phyloP scores from a whole-genome alignment of 305 asterid species.

The Plantago rigida region DNA sequence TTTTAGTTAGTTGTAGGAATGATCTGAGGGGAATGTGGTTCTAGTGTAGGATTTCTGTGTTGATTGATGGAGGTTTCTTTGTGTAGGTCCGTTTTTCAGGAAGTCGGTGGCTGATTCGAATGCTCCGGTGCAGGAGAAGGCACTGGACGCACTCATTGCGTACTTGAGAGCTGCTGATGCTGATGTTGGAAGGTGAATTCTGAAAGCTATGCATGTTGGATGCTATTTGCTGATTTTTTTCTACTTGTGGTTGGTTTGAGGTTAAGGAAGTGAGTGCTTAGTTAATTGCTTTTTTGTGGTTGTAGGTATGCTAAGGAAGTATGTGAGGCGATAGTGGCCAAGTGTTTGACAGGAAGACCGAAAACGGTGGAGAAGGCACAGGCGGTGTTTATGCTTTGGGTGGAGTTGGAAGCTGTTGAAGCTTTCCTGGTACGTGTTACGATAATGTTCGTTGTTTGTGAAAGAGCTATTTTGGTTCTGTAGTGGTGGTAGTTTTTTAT shows the following conservation, averaged over 20 bases:
- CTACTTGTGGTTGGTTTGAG: background rate
- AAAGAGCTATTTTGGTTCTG: background rate
- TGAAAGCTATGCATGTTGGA: slow-evolving; percentile 6
- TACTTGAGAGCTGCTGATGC: slow-evolving; percentile 89
- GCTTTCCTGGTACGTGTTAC: slow-evolving; percentile 69
- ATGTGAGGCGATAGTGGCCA: slow-evolving; percentile 85
- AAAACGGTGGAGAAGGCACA: slow-evolving; percentile 98
- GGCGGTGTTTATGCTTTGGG: slow-evolving; percentile 74
- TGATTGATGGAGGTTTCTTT: slow-evolving; percentile 19
- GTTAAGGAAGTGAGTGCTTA: slow-evolving; percentile 5
- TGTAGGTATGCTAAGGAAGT: slow-evolving; percentile 82
- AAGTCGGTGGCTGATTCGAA: slow-evolving; percentile 80
- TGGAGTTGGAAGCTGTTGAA: slow-evolving; percentile 95
- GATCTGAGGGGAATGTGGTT: slow-evolving; percentile 34
- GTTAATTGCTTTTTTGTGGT: slow-evolving; percentile 7
- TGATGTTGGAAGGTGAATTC: slow-evolving; percentile 73
- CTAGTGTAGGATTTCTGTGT: slow-evolving; percentile 1
- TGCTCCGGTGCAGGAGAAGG: slow-evolving; percentile 99
- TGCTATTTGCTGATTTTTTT: background rate
- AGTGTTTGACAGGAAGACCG: slow-evolving; percentile 92
- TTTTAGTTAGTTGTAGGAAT: slow-evolving; percentile 24
- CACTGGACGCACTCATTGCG: slow-evolving; percentile 91
- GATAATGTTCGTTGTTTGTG: slow-evolving; percentile 4
- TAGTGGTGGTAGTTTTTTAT: background rate
- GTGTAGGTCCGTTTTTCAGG: slow-evolving; percentile 68